These are phyloP conservation scores for Xerocomus spinulosus DNA, from an alignment of 768 basidiomycete species.

Conservation along the genomic window DNA sequence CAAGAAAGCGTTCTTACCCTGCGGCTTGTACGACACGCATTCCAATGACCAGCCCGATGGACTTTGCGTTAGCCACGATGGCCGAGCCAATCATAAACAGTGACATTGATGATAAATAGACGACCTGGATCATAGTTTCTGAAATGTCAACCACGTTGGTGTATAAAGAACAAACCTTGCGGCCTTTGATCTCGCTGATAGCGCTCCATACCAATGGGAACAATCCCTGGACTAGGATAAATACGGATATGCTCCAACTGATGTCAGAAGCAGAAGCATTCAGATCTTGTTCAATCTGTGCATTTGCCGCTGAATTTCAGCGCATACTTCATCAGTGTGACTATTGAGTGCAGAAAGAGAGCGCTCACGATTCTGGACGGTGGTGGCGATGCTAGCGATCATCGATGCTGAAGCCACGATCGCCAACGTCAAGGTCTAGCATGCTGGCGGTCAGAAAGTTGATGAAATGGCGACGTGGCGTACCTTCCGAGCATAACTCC, in stretches of 20 bases:
- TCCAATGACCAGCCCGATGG: slow-evolving; percentile 55
- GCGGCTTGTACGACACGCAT: slow-evolving; percentile 64
- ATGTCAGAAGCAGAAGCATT: slow-evolving; percentile 59
- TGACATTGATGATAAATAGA: slow-evolving; percentile 51
- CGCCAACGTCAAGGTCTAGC: slow-evolving; percentile 20
- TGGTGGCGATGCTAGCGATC: slow-evolving; percentile 23
- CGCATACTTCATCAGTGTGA: background rate
- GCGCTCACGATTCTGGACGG: slow-evolving; percentile 26
- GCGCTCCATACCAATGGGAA: slow-evolving; percentile 67
- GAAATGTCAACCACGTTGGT: background rate
- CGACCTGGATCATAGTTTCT: slow-evolving; percentile 33
- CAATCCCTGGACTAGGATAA: slow-evolving; percentile 65
- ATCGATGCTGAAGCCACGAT: slow-evolving; percentile 30
- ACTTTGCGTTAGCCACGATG: slow-evolving; percentile 53
- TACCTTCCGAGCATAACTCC: slow-evolving; percentile 56
- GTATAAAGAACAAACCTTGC: slow-evolving; percentile 44
- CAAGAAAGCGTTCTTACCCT: slow-evolving; percentile 38
- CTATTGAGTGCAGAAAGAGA: background rate
- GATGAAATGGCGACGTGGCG: background rate
- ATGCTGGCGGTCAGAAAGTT: background rate
- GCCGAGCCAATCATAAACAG: slow-evolving; percentile 55
- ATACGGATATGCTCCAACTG: slow-evolving; percentile 64
- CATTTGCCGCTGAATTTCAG: slow-evolving; percentile 53
- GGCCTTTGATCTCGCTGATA: slow-evolving; percentile 70
- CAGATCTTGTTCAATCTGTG: slow-evolving; percentile 57